Percentiles rank a stretch among this genome's conserved stretches.
Conservation (phyloP, 257 asterid genomes). For the Ajuga chamaepitys region DNA sequence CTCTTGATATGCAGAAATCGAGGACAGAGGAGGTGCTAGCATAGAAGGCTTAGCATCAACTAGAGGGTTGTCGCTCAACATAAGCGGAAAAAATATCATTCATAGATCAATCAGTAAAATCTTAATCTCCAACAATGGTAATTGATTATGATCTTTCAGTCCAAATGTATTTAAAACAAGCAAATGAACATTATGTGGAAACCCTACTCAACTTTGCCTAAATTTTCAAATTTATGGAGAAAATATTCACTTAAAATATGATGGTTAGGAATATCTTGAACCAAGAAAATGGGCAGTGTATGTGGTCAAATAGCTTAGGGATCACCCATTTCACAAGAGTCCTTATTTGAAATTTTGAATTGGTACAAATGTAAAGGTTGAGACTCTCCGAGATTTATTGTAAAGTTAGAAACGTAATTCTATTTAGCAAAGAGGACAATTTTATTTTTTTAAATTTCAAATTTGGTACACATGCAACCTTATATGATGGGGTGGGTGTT, state of each 20-base stretch:
- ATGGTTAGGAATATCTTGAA: background rate
- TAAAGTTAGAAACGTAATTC: background rate
- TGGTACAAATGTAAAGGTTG: background rate
- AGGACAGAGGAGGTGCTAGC: constrained; percentile 38
- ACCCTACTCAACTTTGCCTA: background rate
- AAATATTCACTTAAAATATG: background rate
- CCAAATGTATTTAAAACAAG: background rate
- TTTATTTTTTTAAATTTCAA: background rate
- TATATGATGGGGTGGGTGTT: background rate
- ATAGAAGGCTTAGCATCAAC: constrained; percentile 39
- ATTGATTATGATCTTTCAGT: background rate
- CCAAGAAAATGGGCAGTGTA: background rate
- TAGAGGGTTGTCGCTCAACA: constrained; percentile 32
- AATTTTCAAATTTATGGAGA: background rate
- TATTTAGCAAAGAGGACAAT: background rate
- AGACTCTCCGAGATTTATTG: background rate
- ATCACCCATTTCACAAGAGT: background rate
- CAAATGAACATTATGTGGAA: background rate
- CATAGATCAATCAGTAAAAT: background rate
- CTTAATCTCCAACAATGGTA: constrained; percentile 1
- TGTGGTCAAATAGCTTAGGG: background rate
- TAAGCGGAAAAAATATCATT: constrained; percentile 7
- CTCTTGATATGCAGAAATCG: constrained; percentile 83
- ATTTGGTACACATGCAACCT: background rate
- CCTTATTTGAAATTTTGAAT: background rate